phyloP scores from a whole-genome alignment of 2,329 filamentous ascomycete species.

The Pseudogymnoascus sp. region DNA sequence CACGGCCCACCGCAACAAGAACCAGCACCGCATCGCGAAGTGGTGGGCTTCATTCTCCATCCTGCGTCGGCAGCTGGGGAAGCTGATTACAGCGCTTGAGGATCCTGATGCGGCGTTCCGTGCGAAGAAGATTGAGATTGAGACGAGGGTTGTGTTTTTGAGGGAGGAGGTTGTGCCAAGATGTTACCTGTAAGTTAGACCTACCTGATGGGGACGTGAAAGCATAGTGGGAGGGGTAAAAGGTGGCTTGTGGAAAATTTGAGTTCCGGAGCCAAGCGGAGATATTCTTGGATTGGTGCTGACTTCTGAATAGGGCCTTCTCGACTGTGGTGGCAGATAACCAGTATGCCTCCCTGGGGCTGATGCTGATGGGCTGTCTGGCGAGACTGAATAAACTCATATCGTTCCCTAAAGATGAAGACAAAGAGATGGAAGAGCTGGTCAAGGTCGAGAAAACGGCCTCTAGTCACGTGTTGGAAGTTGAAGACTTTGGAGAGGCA shows the following conservation, averaged over 20 bases:
- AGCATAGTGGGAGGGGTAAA: neutral
- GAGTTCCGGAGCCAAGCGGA: neutral
- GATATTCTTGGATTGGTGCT: neutral
- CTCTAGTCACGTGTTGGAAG: constrained; percentile 17
- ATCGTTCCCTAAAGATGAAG: constrained; percentile 22
- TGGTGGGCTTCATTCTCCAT: constrained; percentile 76
- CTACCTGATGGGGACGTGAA: neutral
- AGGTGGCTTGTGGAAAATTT: neutral
- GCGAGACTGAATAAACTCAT: constrained; percentile 50
- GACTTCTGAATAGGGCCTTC: constrained; percentile 45
- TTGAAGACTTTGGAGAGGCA: constrained; percentile 30
- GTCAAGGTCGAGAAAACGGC: neutral
- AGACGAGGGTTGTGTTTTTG: constrained; percentile 33
- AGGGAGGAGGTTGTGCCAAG: constrained; percentile 36
- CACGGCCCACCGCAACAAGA: constrained; percentile 78
- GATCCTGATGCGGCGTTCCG: constrained; percentile 36
- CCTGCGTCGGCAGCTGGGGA: constrained; percentile 59
- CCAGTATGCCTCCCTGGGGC: constrained; percentile 65
- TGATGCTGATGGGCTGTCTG: constrained; percentile 60
- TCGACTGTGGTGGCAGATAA: constrained; percentile 64
- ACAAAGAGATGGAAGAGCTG: neutral
- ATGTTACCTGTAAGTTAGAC: constrained; percentile 40
- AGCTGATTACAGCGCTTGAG: constrained; percentile 42
- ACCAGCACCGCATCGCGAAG: constrained; percentile 74
- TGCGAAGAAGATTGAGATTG: constrained; percentile 27